These are phyloP conservation scores for Cinnamomum micranthum DNA, from an alignment of 164 flowering plant species.

Conservation along the genomic window DNA sequence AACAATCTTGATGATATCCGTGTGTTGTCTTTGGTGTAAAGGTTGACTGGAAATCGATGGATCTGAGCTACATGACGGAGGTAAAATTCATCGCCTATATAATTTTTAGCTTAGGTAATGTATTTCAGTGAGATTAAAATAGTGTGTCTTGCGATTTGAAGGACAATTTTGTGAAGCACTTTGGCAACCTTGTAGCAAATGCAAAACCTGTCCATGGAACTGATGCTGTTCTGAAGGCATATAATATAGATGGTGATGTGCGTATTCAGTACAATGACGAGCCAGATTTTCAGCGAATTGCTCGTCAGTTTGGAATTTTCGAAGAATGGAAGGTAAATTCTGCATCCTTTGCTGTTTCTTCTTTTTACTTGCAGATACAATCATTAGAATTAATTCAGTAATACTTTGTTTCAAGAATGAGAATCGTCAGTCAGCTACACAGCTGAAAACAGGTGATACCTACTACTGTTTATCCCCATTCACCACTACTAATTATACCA, in stretches of 20 bases:
- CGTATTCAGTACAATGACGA: constrained; percentile 69
- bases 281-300: constrained; percentile 63
- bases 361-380: background rate
- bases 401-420: background rate
- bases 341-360: background rate
- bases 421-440: background rate
- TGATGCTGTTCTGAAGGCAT: constrained; percentile 66
- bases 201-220: constrained; percentile 67
- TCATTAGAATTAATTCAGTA: background rate
- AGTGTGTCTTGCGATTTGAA: constrained; percentile 21
- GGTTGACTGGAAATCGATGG: constrained; percentile 94
- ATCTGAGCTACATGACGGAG: constrained; percentile 82
- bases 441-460: background rate
- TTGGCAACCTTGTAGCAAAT: constrained; percentile 60
- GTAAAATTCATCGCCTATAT: constrained; percentile 32
- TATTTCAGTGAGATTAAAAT: background rate
- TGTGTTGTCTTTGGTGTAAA: constrained; percentile 18
- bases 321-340: constrained; percentile 91
- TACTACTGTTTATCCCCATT: background rate
- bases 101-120: background rate
- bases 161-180: constrained; percentile 65
- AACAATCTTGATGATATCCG: background rate
- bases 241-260: constrained; percentile 75
- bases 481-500: too few relatives aligned
- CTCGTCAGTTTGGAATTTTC: constrained; percentile 86